A percentile compares a stretch with the other conserved stretches of the same genome.
Evolutionary conservation across 306 rosid species (phyloP).

Genomic region (Cicer judaicum): DNA sequence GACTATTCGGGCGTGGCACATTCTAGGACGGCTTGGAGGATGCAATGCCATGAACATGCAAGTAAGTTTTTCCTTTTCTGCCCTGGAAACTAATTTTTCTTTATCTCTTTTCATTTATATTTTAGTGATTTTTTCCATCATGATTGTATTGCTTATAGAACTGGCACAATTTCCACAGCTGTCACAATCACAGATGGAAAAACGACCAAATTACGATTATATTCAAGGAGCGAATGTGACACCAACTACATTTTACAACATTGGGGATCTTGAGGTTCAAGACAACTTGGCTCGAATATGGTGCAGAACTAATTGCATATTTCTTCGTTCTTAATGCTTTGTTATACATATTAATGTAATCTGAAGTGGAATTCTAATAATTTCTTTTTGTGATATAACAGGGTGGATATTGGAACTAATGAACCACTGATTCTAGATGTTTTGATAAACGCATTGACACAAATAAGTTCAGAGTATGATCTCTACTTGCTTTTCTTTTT

Average conservation of each 20-base stretch:
- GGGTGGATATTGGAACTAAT: slow-evolving; percentile 87
- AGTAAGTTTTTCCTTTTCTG: slow-evolving; percentile 51
- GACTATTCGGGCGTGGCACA: slow-evolving; percentile 90
- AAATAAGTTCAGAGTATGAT: slow-evolving; percentile 92
- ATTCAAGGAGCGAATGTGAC: slow-evolving; percentile 82
- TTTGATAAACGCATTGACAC: slow-evolving; percentile 85
- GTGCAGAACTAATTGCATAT: slow-evolving; percentile 49
- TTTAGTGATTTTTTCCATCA: slow-evolving; percentile 8
- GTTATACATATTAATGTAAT: slow-evolving; percentile 30
- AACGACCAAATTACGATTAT: slow-evolving; percentile 77
- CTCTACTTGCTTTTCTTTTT: slow-evolving; percentile 10
- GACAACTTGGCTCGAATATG: slow-evolving; percentile 92
- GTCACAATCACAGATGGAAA: slow-evolving; percentile 76
- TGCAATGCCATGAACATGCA: slow-evolving; percentile 97
- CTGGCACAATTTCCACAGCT: slow-evolving; percentile 54
- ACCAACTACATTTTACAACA: slow-evolving; percentile 82
- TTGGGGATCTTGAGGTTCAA: slow-evolving; percentile 94
- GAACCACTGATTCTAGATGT: slow-evolving; percentile 84
- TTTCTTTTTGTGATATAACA: slow-evolving; percentile 48
- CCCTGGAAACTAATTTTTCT: background rate
- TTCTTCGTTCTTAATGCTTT: background rate
- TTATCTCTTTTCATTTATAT: background rate
- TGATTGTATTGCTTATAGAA: slow-evolving; percentile 38
- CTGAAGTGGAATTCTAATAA: slow-evolving; percentile 33
- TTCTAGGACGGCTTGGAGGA: slow-evolving; percentile 90